These are phyloP conservation scores for Aspergillus cejpii DNA, from an alignment of 2,329 filamentous ascomycete species.

Conservation along the genomic window DNA sequence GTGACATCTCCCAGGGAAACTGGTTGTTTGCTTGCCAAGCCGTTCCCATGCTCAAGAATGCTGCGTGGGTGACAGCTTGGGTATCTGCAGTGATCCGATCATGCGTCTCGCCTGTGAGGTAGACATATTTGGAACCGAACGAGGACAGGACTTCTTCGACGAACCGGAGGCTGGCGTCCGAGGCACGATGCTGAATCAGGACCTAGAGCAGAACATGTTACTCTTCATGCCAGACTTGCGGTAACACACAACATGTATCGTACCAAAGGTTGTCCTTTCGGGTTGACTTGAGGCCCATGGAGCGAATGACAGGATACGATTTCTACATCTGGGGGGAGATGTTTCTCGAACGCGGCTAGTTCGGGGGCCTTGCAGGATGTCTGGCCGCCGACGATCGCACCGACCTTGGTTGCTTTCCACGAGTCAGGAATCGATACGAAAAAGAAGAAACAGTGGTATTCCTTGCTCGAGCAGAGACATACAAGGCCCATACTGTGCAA, in stretches of 20 bases:
- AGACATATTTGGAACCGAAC: slow-evolving; percentile 76
- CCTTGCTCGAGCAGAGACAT: slow-evolving; percentile 41
- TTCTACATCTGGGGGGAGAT: slow-evolving; percentile 80
- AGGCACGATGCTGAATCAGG: slow-evolving; percentile 85
- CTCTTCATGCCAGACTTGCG: slow-evolving; percentile 6
- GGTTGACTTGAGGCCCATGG: slow-evolving; percentile 84
- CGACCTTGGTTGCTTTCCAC: slow-evolving; percentile 75
- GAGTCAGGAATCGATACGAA: slow-evolving; percentile 20
- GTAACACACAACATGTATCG: slow-evolving; percentile 17
- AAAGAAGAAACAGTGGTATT: slow-evolving; percentile 2
- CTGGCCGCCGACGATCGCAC: slow-evolving; percentile 92
- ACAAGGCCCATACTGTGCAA: slow-evolving; percentile 88
- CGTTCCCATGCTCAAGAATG: slow-evolving; percentile 95
- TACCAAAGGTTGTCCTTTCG: slow-evolving; percentile 82
- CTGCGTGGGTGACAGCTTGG: slow-evolving; percentile 94
- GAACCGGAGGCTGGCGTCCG: slow-evolving; percentile 65
- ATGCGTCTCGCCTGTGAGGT: slow-evolving; percentile 78
- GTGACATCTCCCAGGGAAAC: slow-evolving; percentile 94
- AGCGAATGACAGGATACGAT: slow-evolving; percentile 96
- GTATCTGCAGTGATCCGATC: slow-evolving; percentile 98
- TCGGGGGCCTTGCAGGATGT: slow-evolving; percentile 98
- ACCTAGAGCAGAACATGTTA: slow-evolving; percentile 43
- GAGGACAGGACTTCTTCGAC: slow-evolving; percentile 77
- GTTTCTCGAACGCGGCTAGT: slow-evolving; percentile 82
- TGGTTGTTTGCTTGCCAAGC: slow-evolving; percentile 93